These are phyloP conservation scores for Fonsecaea multimorphosa DNA, from an alignment of 2,329 filamentous ascomycete species.

Conservation along the genomic window DNA sequence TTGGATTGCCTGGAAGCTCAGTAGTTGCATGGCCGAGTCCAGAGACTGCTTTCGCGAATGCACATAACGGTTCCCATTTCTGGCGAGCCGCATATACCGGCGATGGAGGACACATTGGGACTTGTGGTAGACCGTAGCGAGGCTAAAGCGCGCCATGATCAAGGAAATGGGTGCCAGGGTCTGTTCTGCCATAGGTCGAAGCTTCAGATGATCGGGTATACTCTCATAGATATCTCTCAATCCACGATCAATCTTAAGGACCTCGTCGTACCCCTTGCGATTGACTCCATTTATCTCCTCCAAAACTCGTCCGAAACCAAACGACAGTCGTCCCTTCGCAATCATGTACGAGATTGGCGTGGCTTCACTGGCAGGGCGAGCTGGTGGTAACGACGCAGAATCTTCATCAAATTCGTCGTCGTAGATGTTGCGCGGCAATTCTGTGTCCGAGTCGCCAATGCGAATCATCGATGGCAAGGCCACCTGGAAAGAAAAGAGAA, in stretches of 20 bases:
- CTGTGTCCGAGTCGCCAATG: constrained; percentile 67
- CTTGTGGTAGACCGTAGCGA: constrained; percentile 87
- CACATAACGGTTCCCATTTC: constrained; percentile 78
- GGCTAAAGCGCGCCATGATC: constrained; percentile 80
- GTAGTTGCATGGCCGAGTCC: constrained; percentile 81
- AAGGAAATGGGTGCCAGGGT: constrained; percentile 71
- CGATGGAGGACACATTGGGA: constrained; percentile 87
- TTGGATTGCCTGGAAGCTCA: constrained; percentile 77
- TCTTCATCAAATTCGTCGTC: constrained; percentile 70
- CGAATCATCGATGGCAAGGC: constrained; percentile 71
- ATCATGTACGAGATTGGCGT: constrained; percentile 62
- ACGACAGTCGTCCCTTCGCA: constrained; percentile 51
- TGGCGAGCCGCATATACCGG: constrained; percentile 79
- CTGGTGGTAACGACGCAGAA: constrained; percentile 60
- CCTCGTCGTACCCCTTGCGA: constrained; percentile 62
- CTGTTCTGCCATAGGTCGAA: constrained; percentile 75
- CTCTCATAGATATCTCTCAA: constrained; percentile 65
- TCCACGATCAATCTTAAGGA: constrained; percentile 65
- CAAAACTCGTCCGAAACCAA: constrained; percentile 53
- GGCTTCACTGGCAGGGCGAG: constrained; percentile 64
- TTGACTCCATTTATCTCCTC: constrained; percentile 51
- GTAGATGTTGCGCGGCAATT: constrained; percentile 65
- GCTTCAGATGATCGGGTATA: constrained; percentile 78
- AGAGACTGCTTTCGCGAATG: constrained; percentile 85
- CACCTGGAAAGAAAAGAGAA: constrained; percentile 70